Evolutionary conservation across 192 early-diverging fungal species (phyloP).

Genomic region (Chytriomyces sp.): DNA sequence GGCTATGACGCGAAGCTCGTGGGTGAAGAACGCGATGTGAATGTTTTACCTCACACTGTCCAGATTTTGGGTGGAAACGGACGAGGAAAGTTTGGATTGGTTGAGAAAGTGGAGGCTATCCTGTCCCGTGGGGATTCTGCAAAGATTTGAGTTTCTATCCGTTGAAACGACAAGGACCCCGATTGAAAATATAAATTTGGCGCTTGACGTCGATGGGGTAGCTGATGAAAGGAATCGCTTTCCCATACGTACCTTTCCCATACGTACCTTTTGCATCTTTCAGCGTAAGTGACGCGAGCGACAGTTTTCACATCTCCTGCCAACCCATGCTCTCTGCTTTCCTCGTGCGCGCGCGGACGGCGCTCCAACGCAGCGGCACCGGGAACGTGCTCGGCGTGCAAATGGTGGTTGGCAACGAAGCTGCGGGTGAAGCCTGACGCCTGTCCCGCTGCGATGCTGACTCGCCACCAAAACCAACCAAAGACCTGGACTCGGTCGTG

Average conservation of each 20-base stretch:
- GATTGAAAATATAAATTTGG: neutral
- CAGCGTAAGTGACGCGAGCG: too few species aligned
- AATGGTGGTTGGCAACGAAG: conserved; percentile 73
- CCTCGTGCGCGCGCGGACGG: too few species aligned
- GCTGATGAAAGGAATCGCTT: neutral
- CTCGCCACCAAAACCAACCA: too few species aligned
- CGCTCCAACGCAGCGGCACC: too few species aligned
- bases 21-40: conserved; percentile 4
- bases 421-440: conserved; percentile 56
- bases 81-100: conserved; percentile 46
- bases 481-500: conserved; percentile 74
- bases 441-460: too few species aligned
- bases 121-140: conserved; percentile 42
- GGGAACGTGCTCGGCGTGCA: conserved; percentile 17
- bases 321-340: too few species aligned
- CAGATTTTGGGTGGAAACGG: conserved; percentile 44
- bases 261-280: too few species aligned
- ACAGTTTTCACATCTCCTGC: too few species aligned
- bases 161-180: neutral
- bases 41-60: conserved; percentile 8
- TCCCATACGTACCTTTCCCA: too few species aligned
- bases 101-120: conserved; percentile 49
- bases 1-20: conserved; percentile 45
- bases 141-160: neutral
- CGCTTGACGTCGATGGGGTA: neutral